These are phyloP conservation scores for Haematococcus lacustris DNA, from an alignment of 139 green algal genomes.

Conservation along the genomic window DNA sequence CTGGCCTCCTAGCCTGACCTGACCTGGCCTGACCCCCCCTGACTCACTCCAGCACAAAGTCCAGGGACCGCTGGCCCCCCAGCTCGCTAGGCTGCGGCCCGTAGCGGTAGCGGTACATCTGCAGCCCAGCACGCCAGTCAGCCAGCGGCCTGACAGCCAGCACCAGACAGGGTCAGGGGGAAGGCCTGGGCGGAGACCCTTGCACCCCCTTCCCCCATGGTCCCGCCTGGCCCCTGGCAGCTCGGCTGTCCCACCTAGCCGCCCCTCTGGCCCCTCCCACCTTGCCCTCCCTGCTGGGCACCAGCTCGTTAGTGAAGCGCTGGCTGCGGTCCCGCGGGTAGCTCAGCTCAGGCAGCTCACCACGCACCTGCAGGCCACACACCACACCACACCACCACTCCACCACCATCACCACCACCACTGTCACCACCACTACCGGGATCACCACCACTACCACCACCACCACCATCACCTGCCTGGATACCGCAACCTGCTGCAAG, in stretches of 20 bases:
- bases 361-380: conserved; percentile 55
- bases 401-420: too few relatives aligned
- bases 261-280: background rate
- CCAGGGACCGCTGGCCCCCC: conserved; percentile 68
- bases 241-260: background rate
- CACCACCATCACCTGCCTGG: too few relatives aligned
- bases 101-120: conserved; percentile 24
- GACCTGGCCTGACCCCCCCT: too few relatives aligned
- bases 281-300: conserved; percentile 11
- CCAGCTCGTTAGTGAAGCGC: conserved; percentile 46
- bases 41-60: conserved; percentile 74
- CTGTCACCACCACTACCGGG: too few relatives aligned
- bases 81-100: conserved; percentile 53
- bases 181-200: background rate
- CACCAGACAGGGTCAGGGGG: background rate
- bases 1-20: too few relatives aligned
- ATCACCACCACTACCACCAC: too few relatives aligned
- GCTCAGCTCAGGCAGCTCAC: conserved; percentile 38
- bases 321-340: conserved; percentile 39
- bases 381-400: too few relatives aligned
- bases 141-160: background rate
- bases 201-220: background rate
- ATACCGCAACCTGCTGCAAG: too few relatives aligned
- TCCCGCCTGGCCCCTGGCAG: background rate
- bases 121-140: background rate